A percentile compares a stretch with the other conserved stretches of the same genome.
Conservation (phyloP, 768 basidiomycete species). For the Macrocybe gigantea region DNA sequence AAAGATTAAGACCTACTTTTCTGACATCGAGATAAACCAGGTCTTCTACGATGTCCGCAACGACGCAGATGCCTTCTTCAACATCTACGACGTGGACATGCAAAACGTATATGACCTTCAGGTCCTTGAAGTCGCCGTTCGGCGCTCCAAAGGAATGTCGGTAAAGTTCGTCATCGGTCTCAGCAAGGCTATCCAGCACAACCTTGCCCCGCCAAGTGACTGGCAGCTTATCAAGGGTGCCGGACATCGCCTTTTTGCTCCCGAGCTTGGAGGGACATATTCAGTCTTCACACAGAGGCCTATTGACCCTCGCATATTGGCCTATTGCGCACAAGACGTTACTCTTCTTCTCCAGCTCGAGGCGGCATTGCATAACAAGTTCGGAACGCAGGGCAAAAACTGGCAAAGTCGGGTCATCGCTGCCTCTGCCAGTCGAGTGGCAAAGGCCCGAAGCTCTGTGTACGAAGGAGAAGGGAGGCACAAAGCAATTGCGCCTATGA, state of each 20-base stretch:
- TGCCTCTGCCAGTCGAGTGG: too few relatives aligned
- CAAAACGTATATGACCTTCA: conserved; percentile 26
- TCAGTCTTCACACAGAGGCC: conserved; percentile 22
- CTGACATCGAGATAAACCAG: conserved; percentile 8
- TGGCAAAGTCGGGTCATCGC: too few relatives aligned
- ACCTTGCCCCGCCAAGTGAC: conserved; percentile 16
- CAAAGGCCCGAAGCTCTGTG: too few relatives aligned
- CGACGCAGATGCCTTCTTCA: conserved; percentile 26
- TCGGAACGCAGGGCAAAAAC: too few relatives aligned
- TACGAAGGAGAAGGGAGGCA: too few relatives aligned
- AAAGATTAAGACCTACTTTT: conserved; percentile 6
- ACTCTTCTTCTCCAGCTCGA: conserved; percentile 19
- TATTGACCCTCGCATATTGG: conserved; percentile 14
- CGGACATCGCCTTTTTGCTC: conserved; percentile 23
- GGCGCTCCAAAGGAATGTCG: conserved; percentile 12
- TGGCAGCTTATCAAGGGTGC: conserved; percentile 24
- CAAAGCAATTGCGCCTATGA: too few relatives aligned
- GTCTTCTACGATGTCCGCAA: conserved; percentile 28
- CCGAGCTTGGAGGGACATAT: conserved; percentile 15
- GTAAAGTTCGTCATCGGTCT: conserved; percentile 20
- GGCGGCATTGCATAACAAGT: not conserved
- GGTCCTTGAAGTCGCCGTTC: conserved; percentile 24
- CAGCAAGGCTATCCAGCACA: conserved; percentile 13
- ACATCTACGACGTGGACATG: conserved; percentile 20
- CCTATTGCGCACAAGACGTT: conserved; percentile 26